These are phyloP conservation scores for Nakazawaea populi DNA, from an alignment of 805 yeast genomes.

Conservation along the genomic window DNA sequence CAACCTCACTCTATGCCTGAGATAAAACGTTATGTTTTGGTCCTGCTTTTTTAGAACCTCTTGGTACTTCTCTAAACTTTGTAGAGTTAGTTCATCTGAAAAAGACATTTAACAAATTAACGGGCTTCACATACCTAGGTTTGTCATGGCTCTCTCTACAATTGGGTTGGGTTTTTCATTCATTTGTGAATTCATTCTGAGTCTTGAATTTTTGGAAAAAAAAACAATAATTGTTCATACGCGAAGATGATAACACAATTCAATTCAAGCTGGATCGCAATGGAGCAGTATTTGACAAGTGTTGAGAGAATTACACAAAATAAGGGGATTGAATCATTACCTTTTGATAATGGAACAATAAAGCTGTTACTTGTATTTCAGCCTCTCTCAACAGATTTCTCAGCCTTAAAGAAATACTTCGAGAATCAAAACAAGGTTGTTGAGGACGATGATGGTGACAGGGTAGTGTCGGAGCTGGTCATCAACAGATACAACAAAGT, in stretches of 20 bases:
- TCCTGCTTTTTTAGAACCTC: slow-evolving; percentile 3
- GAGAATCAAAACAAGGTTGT: neutral
- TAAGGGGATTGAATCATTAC: neutral
- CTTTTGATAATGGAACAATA: neutral
- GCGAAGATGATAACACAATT: neutral
- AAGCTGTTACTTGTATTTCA: slow-evolving; percentile 4
- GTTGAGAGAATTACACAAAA: neutral
- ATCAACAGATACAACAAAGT: neutral
- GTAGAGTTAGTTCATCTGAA: too few species aligned
- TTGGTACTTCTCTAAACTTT: slow-evolving; percentile 3
- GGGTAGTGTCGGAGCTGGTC: too few species aligned
- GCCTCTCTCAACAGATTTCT: slow-evolving; percentile 1
- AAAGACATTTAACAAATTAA: too few species aligned
- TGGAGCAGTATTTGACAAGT: neutral
- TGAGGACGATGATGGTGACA: neutral
- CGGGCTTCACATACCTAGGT: neutral
- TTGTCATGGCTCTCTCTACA: neutral
- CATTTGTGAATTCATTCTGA: too few species aligned
- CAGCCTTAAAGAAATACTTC: neutral
- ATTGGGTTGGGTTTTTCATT: too few species aligned
- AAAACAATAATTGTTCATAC: neutral
- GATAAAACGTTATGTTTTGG: slow-evolving; percentile 5
- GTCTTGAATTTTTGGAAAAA: neutral
- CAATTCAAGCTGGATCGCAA: neutral
- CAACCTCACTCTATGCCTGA: slow-evolving; percentile 5